These are phyloP conservation scores for Sphenostylis stenocarpa DNA, from an alignment of 306 rosid species.

Conservation along the genomic window DNA sequence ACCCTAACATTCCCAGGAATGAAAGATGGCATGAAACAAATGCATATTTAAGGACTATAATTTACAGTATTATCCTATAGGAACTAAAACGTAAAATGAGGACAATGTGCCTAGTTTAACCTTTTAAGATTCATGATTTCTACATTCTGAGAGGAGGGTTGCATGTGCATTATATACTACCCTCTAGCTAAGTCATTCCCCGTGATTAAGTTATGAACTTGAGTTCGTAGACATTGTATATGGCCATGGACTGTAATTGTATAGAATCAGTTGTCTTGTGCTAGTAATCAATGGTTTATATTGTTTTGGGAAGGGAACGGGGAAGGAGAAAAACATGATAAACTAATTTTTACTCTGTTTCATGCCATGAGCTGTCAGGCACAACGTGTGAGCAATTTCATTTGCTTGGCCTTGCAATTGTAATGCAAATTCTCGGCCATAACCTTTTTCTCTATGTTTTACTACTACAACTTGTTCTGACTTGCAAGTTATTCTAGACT, in stretches of 20 bases:
- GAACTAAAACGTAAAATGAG: neutral
- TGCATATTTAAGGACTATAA: too few relatives aligned
- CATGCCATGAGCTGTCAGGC: neutral
- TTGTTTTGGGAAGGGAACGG: neutral
- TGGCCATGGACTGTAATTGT: neutral
- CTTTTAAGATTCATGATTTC: neutral
- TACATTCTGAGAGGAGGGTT: too few relatives aligned
- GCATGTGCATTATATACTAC: neutral
- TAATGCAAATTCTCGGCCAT: slow-evolving; percentile 21
- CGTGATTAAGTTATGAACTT: neutral
- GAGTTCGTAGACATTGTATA: neutral
- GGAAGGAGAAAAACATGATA: neutral
- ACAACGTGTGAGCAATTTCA: neutral
- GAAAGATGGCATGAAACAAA: too few relatives aligned
- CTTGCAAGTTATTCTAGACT: neutral
- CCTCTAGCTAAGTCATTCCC: neutral
- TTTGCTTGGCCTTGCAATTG: neutral
- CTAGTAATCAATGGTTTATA: neutral
- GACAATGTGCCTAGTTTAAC: neutral
- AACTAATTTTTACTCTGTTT: neutral
- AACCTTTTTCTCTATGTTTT: slow-evolving; percentile 16
- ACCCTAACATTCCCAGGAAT: too few relatives aligned
- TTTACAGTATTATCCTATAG: too few relatives aligned
- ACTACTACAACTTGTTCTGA: neutral
- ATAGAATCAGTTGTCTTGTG: neutral